phyloP scores from a whole-genome alignment of 2,329 filamentous ascomycete genomes.

The Trichothecium roseum region DNA sequence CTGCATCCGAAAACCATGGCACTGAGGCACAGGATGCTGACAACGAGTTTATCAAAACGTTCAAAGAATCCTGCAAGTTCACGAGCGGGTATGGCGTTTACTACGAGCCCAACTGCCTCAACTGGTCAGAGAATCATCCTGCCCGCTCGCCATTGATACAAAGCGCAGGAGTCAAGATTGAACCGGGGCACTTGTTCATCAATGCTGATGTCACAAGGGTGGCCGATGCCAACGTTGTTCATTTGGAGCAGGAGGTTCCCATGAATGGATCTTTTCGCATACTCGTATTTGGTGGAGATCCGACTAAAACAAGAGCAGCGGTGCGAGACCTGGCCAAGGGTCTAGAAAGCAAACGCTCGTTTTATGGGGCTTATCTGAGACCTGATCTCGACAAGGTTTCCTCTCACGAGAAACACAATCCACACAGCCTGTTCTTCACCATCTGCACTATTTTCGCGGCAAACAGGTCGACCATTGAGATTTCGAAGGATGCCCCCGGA shows the following conservation, averaged over 20 bases:
- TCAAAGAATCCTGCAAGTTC: slow-evolving; percentile 87
- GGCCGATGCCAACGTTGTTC: slow-evolving; percentile 79
- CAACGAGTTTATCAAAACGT: slow-evolving; percentile 78
- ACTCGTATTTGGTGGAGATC: slow-evolving; percentile 73
- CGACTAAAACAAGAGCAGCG: slow-evolving; percentile 47
- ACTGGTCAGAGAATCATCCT: slow-evolving; percentile 67
- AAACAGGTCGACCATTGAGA: slow-evolving; percentile 59
- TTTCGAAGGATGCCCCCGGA: slow-evolving; percentile 58
- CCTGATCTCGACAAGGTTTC: slow-evolving; percentile 51
- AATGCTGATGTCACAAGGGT: slow-evolving; percentile 78
- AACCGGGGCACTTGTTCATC: slow-evolving; percentile 64
- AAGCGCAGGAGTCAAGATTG: slow-evolving; percentile 52
- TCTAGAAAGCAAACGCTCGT: slow-evolving; percentile 56
- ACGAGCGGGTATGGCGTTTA: slow-evolving; percentile 86
- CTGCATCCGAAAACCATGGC: slow-evolving; percentile 37
- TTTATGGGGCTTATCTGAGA: slow-evolving; percentile 58
- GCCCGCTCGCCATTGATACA: slow-evolving; percentile 63
- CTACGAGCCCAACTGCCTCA: slow-evolving; percentile 72
- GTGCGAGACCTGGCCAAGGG: slow-evolving; percentile 59
- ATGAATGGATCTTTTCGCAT: slow-evolving; percentile 81
- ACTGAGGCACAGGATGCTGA: slow-evolving; percentile 33
- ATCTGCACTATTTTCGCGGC: slow-evolving; percentile 66
- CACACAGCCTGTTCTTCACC: slow-evolving; percentile 74
- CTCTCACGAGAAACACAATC: slow-evolving; percentile 75
- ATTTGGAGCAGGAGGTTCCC: slow-evolving; percentile 82